phyloP scores from a whole-genome alignment of 2,329 filamentous ascomycete species.

The Biscogniauxia marginata region DNA sequence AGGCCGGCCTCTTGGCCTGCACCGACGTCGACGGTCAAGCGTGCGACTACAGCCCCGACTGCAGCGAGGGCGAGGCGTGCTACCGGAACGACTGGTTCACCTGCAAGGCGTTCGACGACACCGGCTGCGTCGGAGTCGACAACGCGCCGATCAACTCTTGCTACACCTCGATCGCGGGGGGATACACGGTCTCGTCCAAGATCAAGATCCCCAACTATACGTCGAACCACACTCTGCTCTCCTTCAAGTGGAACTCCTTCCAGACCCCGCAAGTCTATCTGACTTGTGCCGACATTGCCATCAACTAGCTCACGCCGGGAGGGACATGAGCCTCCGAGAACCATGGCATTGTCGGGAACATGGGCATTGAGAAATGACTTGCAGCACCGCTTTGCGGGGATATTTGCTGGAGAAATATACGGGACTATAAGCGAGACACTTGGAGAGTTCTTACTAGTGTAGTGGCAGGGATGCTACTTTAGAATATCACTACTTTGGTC shows the following conservation, averaged over 20 bases:
- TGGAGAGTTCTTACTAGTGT: background rate
- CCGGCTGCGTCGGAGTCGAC: slow-evolving; percentile 47
- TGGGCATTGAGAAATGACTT: background rate
- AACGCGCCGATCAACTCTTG: slow-evolving; percentile 43
- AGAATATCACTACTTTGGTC: background rate
- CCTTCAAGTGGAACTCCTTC: slow-evolving; percentile 54
- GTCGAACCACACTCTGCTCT: slow-evolving; percentile 50
- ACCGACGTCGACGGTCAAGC: slow-evolving; percentile 49
- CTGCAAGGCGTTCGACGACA: slow-evolving; percentile 44
- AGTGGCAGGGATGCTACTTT: background rate
- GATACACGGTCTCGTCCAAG: slow-evolving; percentile 52
- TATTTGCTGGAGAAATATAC: background rate
- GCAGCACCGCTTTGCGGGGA: background rate
- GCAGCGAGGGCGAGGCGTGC: slow-evolving; percentile 42
- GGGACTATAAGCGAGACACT: background rate
- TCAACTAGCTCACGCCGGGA: slow-evolving; percentile 20
- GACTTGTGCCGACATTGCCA: slow-evolving; percentile 52
- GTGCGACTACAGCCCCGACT: slow-evolving; percentile 50
- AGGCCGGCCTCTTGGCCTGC: slow-evolving; percentile 45
- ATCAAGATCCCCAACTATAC: slow-evolving; percentile 48
- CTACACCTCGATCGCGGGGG: slow-evolving; percentile 51
- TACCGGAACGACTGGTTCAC: slow-evolving; percentile 55
- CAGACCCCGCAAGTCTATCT: slow-evolving; percentile 55
- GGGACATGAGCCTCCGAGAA: background rate
- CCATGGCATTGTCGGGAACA: background rate